Percentiles rank a stretch among this genome's conserved stretches.
Evolutionary conservation across 495 filamentous ascomycete genomes (phyloP).

Genomic region (Bacidia rubella): DNA sequence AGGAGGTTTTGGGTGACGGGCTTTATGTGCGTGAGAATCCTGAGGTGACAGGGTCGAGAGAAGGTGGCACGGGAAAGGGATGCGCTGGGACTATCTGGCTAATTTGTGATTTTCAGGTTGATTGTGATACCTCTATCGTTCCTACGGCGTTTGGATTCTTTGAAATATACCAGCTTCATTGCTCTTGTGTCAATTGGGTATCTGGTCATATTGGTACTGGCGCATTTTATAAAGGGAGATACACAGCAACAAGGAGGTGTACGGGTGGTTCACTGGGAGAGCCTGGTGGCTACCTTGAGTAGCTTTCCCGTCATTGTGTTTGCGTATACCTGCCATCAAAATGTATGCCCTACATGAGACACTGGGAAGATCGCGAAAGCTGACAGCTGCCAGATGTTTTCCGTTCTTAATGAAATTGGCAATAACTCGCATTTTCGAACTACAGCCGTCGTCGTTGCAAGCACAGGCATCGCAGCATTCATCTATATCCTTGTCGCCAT

Average conservation of each 20-base stretch:
- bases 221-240: constrained; percentile 73
- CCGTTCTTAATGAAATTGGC: constrained; percentile 85
- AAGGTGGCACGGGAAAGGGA: not conserved
- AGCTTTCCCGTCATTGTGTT: constrained; percentile 93
- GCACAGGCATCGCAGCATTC: constrained; percentile 64
- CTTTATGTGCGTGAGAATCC: constrained; percentile 54
- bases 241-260: constrained; percentile 57
- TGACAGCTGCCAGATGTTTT: constrained; percentile 68
- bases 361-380: too few species aligned
- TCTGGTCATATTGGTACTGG: constrained; percentile 78
- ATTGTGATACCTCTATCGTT: constrained; percentile 91
- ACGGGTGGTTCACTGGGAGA: constrained; percentile 61
- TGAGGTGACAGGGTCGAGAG: not conserved
- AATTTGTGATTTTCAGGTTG: constrained; percentile 39
- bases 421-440: constrained; percentile 75
- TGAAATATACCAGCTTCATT: constrained; percentile 93
- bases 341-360: constrained; percentile 60
- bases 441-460: constrained; percentile 63
- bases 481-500: constrained; percentile 87
- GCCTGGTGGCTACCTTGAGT: constrained; percentile 62
- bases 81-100: not conserved
- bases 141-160: constrained; percentile 74
- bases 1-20: constrained; percentile 96
- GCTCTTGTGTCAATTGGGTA: constrained; percentile 90
- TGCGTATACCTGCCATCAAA: constrained; percentile 97